Base-by-base conservation (phyloP, 371 early-diverging fungal genomes). In the Apophysomyces variabilis region DNA sequence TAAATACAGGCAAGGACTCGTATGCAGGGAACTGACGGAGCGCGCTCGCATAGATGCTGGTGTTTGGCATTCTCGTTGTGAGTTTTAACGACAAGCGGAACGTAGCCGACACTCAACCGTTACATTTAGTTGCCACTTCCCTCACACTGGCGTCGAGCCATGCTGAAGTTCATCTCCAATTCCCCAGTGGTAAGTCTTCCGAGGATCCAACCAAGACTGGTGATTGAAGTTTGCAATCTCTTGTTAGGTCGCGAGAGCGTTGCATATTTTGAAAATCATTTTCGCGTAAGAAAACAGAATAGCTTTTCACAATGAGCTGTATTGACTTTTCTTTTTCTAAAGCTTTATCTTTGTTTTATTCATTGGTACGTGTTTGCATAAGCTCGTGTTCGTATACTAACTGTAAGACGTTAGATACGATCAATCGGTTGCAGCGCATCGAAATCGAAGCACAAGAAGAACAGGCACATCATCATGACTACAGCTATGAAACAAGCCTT, bases 391-490 rank as follows among this genome's bases (percentile, higher is more conserved):
- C 18, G 38, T 35, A 39, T 35, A 16, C 32, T 39, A 57, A 45
- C 21, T 26, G 12, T 41, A 38, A 46, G 12, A 38, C n/a, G 16
- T 26, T 69, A 83, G 91, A 91, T 70, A 82, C 91, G 1, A 72
- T 90, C 21, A 87, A 86, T 71, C 86, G 90, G 38, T 85, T 88
- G 66, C 77, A 77, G 60, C 79, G 80, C 69, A 85, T 85, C 12
- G 78, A 86, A 46, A 16, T 57, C n/a, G 72, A 71, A 50, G 65
- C 41, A 38, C 75, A 75, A 21, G 68, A 64, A 43, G 72, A 71
- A 21, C 66, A 74, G 26, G 54, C 54, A 4, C 66, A 56, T 47
- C 63, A 71, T n/a, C 71, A 66, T 38, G 80, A 78, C 38, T 69
- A 76, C 45, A 78, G 82, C 43, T 70, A 80, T 14, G 88, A 89